Evolutionary conservation across 164 flowering plant genomes (phyloP).

Genomic region (Stephania yunnanensis): DNA sequence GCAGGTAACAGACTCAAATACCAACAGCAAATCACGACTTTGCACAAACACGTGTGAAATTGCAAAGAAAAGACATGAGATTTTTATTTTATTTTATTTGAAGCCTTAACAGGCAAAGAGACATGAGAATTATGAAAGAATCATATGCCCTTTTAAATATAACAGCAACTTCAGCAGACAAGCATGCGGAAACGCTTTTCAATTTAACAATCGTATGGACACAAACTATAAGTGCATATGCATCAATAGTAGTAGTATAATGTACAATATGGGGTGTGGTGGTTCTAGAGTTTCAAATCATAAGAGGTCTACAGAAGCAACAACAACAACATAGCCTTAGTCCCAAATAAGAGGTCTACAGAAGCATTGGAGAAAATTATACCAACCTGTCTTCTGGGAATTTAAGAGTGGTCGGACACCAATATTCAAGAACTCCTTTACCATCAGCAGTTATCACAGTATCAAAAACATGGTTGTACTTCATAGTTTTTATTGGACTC

Average conservation of each 20-base stretch:
- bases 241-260: not conserved
- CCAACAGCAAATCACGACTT: not conserved
- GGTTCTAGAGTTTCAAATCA: not conserved
- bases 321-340: too few relatives aligned
- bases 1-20: not conserved
- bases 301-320: not conserved
- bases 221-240: not conserved
- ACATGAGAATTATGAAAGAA: not conserved
- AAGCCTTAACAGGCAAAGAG: too few relatives aligned
- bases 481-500: conserved; percentile 78
- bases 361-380: not conserved
- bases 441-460: conserved; percentile 78
- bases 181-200: not conserved
- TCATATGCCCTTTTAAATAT: not conserved
- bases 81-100: too few relatives aligned
- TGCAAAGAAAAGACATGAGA: not conserved
- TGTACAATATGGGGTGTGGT: not conserved
- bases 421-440: conserved; percentile 84
- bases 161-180: not conserved
- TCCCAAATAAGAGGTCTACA: not conserved
- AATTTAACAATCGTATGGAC: not conserved
- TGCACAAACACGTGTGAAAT: not conserved
- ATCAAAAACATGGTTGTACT: conserved; percentile 66
- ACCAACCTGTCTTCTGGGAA: conserved; percentile 78
- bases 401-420: conserved; percentile 72